Evolutionary conservation across 768 basidiomycete species (phyloP), one percentile per base, ranked within the genome.

Genomic region (Russula compacta): DNA sequence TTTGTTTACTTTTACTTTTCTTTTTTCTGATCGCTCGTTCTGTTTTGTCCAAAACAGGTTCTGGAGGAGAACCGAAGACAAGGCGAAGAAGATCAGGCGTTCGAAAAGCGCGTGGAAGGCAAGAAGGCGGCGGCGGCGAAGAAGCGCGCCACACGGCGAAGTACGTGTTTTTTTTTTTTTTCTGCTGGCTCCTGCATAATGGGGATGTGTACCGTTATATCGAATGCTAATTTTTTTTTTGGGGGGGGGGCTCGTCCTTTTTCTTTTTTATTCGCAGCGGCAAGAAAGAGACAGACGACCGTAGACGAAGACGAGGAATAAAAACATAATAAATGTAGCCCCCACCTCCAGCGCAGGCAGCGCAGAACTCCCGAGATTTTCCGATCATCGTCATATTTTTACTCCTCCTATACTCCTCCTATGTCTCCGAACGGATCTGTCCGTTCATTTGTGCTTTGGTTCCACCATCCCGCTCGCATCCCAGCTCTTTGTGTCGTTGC

Each of bases 61-160:
- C 78, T 98, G 6, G 86, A 90, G 19, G 88, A 92, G 66, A 81
- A 89, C 69, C 84, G 81, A 63, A 77, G 79, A 3, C 91, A 95
- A 72, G 97, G 97, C 4, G 83, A 86, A 62, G 95, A 95, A 71
- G 95, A 98, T 66, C 85, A 94, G 61, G 94, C 85, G 21, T 79
- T 97, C 24, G 90, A 95, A 75, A 89, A 87, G 67, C 83, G 89
- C 35, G 92, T 90, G 14, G 80, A 87, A 68, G 83, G 84, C 59
- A 93, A 92, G 78, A 91, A 81, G 54, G 81, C 87, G 56, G 87
- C 87, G 56, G 87, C 85, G 6, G 89, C 90, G 4, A 89, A 84
- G 73, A 90, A 86, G 70, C 76, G 78, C 19, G 86, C 85, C 10
- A 80, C 83, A 6, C 70, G 77, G 21, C 73, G 76, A 64, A 73